Base-by-base conservation (phyloP, 2,329 filamentous ascomycete species). In the Alternaria solani region DNA sequence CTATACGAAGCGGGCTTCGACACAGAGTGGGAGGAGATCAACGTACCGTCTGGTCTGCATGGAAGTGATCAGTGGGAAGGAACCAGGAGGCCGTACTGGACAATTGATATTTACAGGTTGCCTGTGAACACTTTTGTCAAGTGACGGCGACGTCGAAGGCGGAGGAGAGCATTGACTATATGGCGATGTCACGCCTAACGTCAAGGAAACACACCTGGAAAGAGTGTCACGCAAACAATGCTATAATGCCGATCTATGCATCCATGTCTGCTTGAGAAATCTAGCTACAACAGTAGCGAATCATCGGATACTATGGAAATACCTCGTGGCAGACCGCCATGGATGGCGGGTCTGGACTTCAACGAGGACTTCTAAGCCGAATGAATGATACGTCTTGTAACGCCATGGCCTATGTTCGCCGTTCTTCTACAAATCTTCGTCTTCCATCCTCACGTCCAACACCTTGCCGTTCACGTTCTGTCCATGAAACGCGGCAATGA, bases 101-200 rank as follows among this genome's bases (percentile, higher is more conserved):
- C 75, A 0, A 78, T 78, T 16, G 75, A 78, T 44, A 58, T 78
- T 0, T 78, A 78, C 47, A 61, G 74, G 25, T 59, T 77, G 42
- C 75, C 75, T 9, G 68, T 78, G 2, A 78, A 78, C 52, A 78
- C 71, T 3, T 78, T 77, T 52, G 63, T 76, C 26, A 74, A 73
- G 56, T 78, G 47, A 46, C 18, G 26, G 30, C 46, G 30, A 23
- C 9, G 20, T 25, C 30, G 30, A 20, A 18, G 30, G 23, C 16
- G 18, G 4, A 18, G 12, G 30, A 34, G 23, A 9, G 12, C 18
- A 18, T 36, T 28, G 14, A 11, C 16, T n/a, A 26, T 25, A 8
- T 23, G 23, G 42, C 23, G 23, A 43, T 26, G 41, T 16, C 18
- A 47, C 28, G 44, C 30, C 44, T 32, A 3, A n/a, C n/a, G 6